Base-by-base conservation (phyloP, 108 stramenopile genomes). In the Phaeodactylum tricornutum region DNA sequence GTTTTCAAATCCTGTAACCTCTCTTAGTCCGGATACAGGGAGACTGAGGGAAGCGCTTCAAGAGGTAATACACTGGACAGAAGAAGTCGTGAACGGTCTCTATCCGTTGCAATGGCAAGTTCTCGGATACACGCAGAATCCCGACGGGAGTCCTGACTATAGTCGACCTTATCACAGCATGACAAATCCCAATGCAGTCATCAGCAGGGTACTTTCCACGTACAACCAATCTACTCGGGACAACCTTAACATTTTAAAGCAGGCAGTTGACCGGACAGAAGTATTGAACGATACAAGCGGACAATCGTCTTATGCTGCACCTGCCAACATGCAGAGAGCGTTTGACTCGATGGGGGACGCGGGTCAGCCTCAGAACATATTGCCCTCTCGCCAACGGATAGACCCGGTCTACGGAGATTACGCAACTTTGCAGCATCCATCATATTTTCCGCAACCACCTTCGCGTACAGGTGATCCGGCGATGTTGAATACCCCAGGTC, bases 31-130 rank as follows among this genome's bases (percentile, higher is more conserved):
- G 14, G 39, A 79, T 33, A 33, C 42, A 2, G 35, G 35, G 21
- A 44, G 43, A 12, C 55, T 81, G 5, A 43, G 56, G 15, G 62
- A 72, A 22, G 74, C 79, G 4, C 50, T 81, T 43, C 54, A 58
- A 21, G 57, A 56, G 28, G 57, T 81, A 12, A 53, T 75, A 17
- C 22, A 55, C 24, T 81, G 79, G 74, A 61, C 79, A 4, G 74
- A 76, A 29, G 74, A 73, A 29, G 72, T 76, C 26, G 71, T 74
- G 41, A 65, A 66, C 49, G 74, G 69, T n/a, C 36, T 81, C 2
- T 52, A 63, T 29, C 60, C 68, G 3, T 28, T 81, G 17, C 66
- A 71, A 32, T 81, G 79, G 79, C 67, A 70, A 36, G 61, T 81
- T 5, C 34, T 74, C 2, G 79, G 79, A 49, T 81, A 81, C 59